phyloP scores from a whole-genome alignment of 495 filamentous ascomycete species.

The Penicillium robsamsonii region DNA sequence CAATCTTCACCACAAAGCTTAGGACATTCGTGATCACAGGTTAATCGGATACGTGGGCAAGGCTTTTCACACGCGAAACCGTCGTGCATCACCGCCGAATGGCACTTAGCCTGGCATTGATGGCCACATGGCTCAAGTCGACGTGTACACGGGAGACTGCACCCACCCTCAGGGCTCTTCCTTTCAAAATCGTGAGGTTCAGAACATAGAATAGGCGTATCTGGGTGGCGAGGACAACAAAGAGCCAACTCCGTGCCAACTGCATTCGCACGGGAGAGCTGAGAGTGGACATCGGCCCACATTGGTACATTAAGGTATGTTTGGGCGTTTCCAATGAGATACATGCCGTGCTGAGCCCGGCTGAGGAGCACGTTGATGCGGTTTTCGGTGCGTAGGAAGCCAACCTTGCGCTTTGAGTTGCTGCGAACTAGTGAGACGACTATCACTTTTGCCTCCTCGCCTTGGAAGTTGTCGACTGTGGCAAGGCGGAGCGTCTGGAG shows the following conservation, averaged over 20 bases:
- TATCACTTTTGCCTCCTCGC: slow-evolving; percentile 74
- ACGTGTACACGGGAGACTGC: slow-evolving; percentile 10
- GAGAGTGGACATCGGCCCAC: slow-evolving; percentile 61
- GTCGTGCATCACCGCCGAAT: slow-evolving; percentile 15
- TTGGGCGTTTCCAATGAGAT: slow-evolving; percentile 66
- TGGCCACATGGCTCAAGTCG: slow-evolving; percentile 19
- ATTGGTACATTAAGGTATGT: slow-evolving; percentile 57
- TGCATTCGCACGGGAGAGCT: slow-evolving; percentile 47
- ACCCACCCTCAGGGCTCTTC: slow-evolving; percentile 16
- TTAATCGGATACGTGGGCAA: slow-evolving; percentile 13
- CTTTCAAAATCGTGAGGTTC: slow-evolving; percentile 58
- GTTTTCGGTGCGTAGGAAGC: slow-evolving; percentile 70
- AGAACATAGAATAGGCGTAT: slow-evolving; percentile 49
- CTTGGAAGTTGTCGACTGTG: slow-evolving; percentile 73
- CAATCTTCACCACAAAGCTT: slow-evolving; percentile 13
- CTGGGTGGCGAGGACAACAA: slow-evolving; percentile 63
- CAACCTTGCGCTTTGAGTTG: slow-evolving; percentile 58
- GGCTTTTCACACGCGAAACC: slow-evolving; percentile 12
- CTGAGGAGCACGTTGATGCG: slow-evolving; percentile 72
- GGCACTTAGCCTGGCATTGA: slow-evolving; percentile 14
- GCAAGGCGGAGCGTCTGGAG: slow-evolving; percentile 41
- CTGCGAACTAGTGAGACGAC: slow-evolving; percentile 72
- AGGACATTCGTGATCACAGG: slow-evolving; percentile 10
- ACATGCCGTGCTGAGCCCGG: slow-evolving; percentile 76
- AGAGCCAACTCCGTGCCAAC: slow-evolving; percentile 57